Conservation (phyloP, 805 yeast genomes). For the Metschnikowia proteae region DNA sequence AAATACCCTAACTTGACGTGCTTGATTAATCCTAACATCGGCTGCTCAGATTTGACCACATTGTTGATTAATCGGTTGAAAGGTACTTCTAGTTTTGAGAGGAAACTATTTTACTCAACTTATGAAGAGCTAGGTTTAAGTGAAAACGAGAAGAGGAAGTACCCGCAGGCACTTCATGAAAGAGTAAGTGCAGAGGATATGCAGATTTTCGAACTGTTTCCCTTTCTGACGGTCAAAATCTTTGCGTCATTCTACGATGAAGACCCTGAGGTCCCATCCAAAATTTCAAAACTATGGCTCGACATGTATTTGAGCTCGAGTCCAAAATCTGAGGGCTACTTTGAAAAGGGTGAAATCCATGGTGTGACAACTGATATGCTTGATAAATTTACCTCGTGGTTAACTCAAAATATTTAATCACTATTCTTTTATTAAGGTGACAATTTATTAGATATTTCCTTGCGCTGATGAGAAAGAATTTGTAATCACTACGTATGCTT, state of each 20-base stretch:
- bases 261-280: conserved; percentile 37
- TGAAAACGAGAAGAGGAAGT: conserved; percentile 23
- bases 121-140: conserved; percentile 34
- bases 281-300: conserved; percentile 30
- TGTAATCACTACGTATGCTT: too few relatives aligned
- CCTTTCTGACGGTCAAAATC: conserved; percentile 27
- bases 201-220: conserved; percentile 32
- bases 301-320: conserved; percentile 27
- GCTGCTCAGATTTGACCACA: conserved; percentile 44
- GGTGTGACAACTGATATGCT: conserved; percentile 34
- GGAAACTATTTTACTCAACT: conserved; percentile 29
- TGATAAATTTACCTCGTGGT: conserved; percentile 30
- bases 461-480: background rate
- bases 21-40: conserved; percentile 48
- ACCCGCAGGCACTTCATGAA: conserved; percentile 35
- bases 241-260: conserved; percentile 36
- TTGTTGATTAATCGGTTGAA: conserved; percentile 42
- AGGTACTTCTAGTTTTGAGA: conserved; percentile 21
- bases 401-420: conserved; percentile 11
- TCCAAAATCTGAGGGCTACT: conserved; percentile 21
- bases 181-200: conserved; percentile 26
- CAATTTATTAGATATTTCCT: background rate
- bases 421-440: background rate
- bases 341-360: conserved; percentile 33
- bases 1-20: conserved; percentile 35